Evolutionary conservation across 441 rosid species (phyloP).

Genomic region (Iberis amara): DNA sequence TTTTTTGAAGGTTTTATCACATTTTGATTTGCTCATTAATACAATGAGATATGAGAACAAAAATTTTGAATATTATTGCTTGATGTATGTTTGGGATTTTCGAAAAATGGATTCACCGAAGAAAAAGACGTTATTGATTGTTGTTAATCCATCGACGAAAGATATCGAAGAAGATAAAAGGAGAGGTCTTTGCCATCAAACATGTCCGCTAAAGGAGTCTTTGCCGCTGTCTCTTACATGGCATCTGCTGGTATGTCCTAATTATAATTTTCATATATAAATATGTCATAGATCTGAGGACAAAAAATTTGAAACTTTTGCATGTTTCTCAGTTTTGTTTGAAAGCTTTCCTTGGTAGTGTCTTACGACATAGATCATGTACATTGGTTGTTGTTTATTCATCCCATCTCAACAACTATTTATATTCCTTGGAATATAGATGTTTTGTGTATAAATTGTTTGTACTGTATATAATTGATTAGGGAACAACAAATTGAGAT

Average conservation of each 20-base stretch:
- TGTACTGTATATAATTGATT: slow-evolving; percentile 60
- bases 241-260: slow-evolving; percentile 22
- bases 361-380: slow-evolving; percentile 75
- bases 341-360: too few species aligned
- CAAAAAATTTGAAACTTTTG: too few species aligned
- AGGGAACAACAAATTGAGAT: slow-evolving; percentile 72
- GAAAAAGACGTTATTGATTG: neutral
- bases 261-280: neutral
- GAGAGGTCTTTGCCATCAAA: neutral
- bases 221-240: slow-evolving; percentile 24
- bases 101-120: slow-evolving; percentile 1
- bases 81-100: too few species aligned
- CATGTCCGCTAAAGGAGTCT: slow-evolving; percentile 10
- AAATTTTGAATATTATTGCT: too few species aligned
- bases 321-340: too few species aligned
- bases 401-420: neutral
- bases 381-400: neutral
- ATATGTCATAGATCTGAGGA: neutral
- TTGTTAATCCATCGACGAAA: neutral
- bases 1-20: too few species aligned
- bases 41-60: too few species aligned
- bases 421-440: neutral
- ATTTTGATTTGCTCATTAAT: too few species aligned
- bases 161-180: slow-evolving; percentile 5
- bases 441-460: slow-evolving; percentile 1